Conservation (phyloP, 345 rosid species). For the Litchi chinensis region DNA sequence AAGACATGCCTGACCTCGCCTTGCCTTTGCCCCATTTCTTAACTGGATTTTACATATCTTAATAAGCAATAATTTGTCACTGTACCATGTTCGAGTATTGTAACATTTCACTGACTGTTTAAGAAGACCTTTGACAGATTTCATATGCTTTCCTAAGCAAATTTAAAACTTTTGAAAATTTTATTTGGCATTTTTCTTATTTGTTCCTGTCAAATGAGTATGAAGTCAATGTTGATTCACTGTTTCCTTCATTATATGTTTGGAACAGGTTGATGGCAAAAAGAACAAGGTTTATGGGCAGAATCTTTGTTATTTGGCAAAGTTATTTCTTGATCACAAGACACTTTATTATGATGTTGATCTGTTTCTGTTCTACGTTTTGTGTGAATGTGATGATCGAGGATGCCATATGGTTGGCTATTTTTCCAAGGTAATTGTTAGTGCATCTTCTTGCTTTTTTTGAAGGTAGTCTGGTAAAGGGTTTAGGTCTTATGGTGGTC, state of each 20-base stretch:
- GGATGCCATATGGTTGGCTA: conserved; percentile 99
- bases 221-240: conserved; percentile 7
- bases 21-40: neutral
- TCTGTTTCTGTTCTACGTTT: conserved; percentile 83
- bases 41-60: neutral
- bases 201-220: neutral
- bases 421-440: conserved; percentile 82
- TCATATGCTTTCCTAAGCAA: neutral
- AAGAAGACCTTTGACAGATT: neutral
- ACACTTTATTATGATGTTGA: conserved; percentile 99
- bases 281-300: conserved; percentile 99
- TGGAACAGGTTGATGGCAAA: conserved; percentile 78
- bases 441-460: conserved; percentile 1
- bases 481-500: neutral
- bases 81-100: neutral
- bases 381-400: conserved; percentile 98
- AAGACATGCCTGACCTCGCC: neutral
- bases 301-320: conserved; percentile 97
- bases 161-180: neutral
- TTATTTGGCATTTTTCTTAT: neutral
- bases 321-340: conserved; percentile 97
- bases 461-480: neutral
- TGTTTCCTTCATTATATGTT: conserved; percentile 8
- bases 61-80: neutral
- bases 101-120: neutral